Percentiles rank a stretch among this genome's conserved stretches.
phyloP scores from a whole-genome alignment of 441 rosid species.

The Syzygium malaccense region DNA sequence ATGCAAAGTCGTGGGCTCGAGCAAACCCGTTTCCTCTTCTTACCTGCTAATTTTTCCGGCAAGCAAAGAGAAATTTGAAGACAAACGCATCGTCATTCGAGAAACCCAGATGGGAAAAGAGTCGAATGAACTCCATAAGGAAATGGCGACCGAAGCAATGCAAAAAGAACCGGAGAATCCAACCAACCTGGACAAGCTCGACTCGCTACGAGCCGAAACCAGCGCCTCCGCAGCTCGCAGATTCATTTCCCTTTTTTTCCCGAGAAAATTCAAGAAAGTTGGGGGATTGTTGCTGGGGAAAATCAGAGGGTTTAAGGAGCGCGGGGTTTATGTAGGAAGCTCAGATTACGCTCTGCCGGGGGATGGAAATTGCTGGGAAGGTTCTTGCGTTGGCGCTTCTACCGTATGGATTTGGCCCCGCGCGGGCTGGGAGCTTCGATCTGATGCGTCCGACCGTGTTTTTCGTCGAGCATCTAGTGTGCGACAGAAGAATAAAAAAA shows the following conservation, averaged over 20 bases:
- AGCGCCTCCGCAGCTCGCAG: not conserved
- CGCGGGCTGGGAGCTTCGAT: not conserved
- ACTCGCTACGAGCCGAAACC: not conserved
- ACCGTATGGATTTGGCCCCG: too few relatives aligned
- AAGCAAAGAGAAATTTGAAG: not conserved
- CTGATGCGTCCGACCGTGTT: not conserved
- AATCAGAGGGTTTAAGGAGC: conserved; percentile 14
- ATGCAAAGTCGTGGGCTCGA: not conserved
- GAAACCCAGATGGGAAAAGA: not conserved
- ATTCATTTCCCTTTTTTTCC: conserved; percentile 11
- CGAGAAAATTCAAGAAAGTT: not conserved
- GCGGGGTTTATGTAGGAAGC: not conserved
- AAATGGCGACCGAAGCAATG: not conserved
- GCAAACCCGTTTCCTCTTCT: not conserved
- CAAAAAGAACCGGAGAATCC: not conserved
- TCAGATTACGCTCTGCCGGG: not conserved
- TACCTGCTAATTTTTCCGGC: not conserved
- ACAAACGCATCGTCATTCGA: not conserved
- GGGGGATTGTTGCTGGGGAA: not conserved
- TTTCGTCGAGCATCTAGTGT: not conserved
- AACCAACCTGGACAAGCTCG: conserved; percentile 8
- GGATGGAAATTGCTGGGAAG: conserved; percentile 8
- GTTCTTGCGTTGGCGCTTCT: too few relatives aligned
- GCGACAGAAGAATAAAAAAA: not conserved
- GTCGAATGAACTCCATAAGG: not conserved